These are phyloP conservation scores for Neurospora tetraspora DNA, from an alignment of 495 filamentous ascomycete species.

Conservation along the genomic window DNA sequence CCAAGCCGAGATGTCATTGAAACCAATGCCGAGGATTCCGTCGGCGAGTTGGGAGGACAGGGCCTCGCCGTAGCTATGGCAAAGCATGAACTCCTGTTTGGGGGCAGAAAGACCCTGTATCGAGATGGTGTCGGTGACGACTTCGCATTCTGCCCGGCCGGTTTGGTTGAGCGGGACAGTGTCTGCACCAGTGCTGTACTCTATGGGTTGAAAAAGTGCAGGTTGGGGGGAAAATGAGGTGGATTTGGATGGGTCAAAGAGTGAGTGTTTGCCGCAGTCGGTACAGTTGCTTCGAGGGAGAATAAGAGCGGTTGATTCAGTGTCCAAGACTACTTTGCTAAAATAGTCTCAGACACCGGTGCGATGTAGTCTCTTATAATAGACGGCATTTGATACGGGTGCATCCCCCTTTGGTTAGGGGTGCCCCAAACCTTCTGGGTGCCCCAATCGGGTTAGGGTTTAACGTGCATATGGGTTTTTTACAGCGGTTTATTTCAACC, in stretches of 20 bases:
- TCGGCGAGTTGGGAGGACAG: constrained; percentile 17
- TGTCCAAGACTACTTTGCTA: constrained; percentile 21
- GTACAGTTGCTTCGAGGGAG: constrained; percentile 16
- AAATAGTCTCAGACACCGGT: too few species aligned
- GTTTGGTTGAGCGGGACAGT: constrained; percentile 3
- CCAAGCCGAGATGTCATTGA: neutral
- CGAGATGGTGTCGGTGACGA: constrained; percentile 17
- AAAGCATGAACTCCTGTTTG: constrained; percentile 14
- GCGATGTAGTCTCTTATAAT: too few species aligned
- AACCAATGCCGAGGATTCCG: constrained; percentile 25
- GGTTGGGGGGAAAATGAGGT: constrained; percentile 10
- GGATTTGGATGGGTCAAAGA: constrained; percentile 10
- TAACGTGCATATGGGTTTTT: too few species aligned
- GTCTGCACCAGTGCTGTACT: constrained; percentile 12
- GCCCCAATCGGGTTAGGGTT: too few species aligned
- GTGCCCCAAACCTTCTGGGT: too few species aligned
- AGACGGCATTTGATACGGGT: too few species aligned
- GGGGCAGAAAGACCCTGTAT: constrained; percentile 11
- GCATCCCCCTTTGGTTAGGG: too few species aligned
- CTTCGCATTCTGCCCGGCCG: constrained; percentile 14
- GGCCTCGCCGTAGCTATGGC: constrained; percentile 13
- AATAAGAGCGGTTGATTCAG: constrained; percentile 11
- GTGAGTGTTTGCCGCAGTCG: constrained; percentile 7
- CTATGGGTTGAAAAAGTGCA: neutral
- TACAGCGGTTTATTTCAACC: too few species aligned